Evolutionary conservation across 2,329 filamentous ascomycete species (phyloP).

Genomic region (Aspergillus japonicus): DNA sequence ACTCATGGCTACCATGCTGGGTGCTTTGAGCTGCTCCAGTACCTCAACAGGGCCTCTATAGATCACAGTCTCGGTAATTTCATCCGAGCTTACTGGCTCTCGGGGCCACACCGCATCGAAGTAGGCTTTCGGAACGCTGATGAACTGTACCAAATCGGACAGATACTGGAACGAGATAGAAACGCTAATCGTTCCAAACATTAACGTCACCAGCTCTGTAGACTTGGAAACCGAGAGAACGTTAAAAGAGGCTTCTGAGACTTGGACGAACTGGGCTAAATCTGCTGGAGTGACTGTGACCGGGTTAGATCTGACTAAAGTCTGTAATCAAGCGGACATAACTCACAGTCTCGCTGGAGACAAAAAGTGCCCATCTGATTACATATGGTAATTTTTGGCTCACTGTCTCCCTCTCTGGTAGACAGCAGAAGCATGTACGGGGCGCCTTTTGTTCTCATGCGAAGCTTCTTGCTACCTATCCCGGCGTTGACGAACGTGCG

Average conservation of each 20-base stretch:
- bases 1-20: constrained; percentile 31
- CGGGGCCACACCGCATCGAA: constrained; percentile 32
- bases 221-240: constrained; percentile 18
- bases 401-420: constrained; percentile 31
- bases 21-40: constrained; percentile 30
- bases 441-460: constrained; percentile 32
- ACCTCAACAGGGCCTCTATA: constrained; percentile 30
- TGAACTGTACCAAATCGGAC: constrained; percentile 28
- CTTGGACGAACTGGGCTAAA: constrained; percentile 20
- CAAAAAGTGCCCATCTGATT: constrained; percentile 34
- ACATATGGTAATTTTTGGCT: constrained; percentile 33
- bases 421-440: constrained; percentile 35
- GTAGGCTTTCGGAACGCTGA: constrained; percentile 31
- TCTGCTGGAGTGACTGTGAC: constrained; percentile 23
- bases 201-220: constrained; percentile 28
- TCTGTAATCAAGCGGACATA: background rate
- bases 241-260: constrained; percentile 19
- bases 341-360: constrained; percentile 31
- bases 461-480: constrained; percentile 31
- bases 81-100: constrained; percentile 29
- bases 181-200: constrained; percentile 26
- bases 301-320: background rate
- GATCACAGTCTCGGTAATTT: constrained; percentile 30
- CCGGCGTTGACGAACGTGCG: constrained; percentile 34
- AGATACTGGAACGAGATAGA: constrained; percentile 31